phyloP scores from a whole-genome alignment of 2,329 filamentous ascomycete genomes.

The Thelonectria rubi region DNA sequence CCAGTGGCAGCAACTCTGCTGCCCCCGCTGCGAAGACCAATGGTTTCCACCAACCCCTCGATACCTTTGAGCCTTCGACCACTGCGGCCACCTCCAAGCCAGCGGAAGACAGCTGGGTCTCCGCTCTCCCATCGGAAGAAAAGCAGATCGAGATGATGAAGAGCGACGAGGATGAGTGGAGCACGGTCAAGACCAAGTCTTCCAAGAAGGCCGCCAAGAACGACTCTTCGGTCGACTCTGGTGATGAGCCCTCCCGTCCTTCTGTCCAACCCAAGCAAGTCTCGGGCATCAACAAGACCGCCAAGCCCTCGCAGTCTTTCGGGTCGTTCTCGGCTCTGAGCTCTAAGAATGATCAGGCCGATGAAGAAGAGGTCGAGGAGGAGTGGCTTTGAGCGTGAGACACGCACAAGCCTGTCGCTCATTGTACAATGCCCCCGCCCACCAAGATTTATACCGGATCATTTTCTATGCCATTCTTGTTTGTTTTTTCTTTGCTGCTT shows the following conservation, averaged over 20 bases:
- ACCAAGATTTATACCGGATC: conserved; percentile 15
- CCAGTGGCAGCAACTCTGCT: conserved; percentile 46
- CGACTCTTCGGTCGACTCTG: conserved; percentile 47
- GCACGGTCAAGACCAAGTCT: conserved; percentile 63
- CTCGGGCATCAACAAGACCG: conserved; percentile 36
- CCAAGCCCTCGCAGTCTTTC: conserved; percentile 50
- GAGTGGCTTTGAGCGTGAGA: conserved; percentile 59
- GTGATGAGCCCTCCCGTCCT: conserved; percentile 46
- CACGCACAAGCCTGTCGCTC: neutral
- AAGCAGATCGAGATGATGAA: conserved; percentile 68
- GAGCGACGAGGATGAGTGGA: conserved; percentile 65
- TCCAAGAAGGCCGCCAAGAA: conserved; percentile 55
- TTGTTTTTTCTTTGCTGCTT: conserved; percentile 31
- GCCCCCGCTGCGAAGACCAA: conserved; percentile 44
- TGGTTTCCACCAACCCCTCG: conserved; percentile 59
- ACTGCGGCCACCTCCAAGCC: conserved; percentile 44
- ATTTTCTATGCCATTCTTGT: conserved; percentile 34
- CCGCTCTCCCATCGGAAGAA: conserved; percentile 67
- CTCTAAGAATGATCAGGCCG: conserved; percentile 51
- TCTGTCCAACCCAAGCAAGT: conserved; percentile 46
- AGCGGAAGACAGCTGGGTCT: conserved; percentile 56
- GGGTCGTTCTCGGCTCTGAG: conserved; percentile 61
- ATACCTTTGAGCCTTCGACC: conserved; percentile 62
- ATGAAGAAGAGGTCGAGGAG: conserved; percentile 52
- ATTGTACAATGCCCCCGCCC: conserved; percentile 26